These are phyloP conservation scores for Medicago lupulina DNA, from an alignment of 306 rosid species.

Conservation along the genomic window DNA sequence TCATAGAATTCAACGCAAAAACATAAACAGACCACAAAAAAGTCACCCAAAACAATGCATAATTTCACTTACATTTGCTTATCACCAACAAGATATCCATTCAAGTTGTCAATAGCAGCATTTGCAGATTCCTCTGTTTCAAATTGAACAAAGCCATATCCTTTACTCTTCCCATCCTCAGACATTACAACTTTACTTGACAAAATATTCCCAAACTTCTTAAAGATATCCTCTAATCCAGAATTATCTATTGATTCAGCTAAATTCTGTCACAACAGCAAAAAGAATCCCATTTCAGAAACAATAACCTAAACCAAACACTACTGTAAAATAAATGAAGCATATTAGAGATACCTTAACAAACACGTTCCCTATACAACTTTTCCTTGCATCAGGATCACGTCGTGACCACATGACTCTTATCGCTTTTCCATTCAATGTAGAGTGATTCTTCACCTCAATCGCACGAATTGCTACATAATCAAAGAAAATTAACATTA, in stretches of 20 bases:
- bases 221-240: slow-evolving; percentile 67
- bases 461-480: slow-evolving; percentile 66
- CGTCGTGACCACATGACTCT: slow-evolving; percentile 90
- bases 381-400: slow-evolving; percentile 74
- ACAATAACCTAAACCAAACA: slow-evolving; percentile 29
- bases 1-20: slow-evolving; percentile 37
- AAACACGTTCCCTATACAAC: slow-evolving; percentile 77
- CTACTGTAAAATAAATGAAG: not conserved
- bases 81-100: slow-evolving; percentile 64
- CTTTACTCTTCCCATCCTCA: slow-evolving; percentile 87
- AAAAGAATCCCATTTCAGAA: slow-evolving; percentile 35
- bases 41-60: slow-evolving; percentile 18
- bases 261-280: slow-evolving; percentile 62
- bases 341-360: slow-evolving; percentile 64
- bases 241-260: slow-evolving; percentile 58
- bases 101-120: slow-evolving; percentile 74
- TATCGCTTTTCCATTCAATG: slow-evolving; percentile 69
- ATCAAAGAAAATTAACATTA: slow-evolving; percentile 6
- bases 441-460: slow-evolving; percentile 63
- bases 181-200: slow-evolving; percentile 79
- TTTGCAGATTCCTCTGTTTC: slow-evolving; percentile 78
- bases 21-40: slow-evolving; percentile 4
- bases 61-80: slow-evolving; percentile 68
- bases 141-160: slow-evolving; percentile 92
- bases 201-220: slow-evolving; percentile 66